Base-by-base conservation (phyloP, 257 asterid species). In the Cordia subcordata region DNA sequence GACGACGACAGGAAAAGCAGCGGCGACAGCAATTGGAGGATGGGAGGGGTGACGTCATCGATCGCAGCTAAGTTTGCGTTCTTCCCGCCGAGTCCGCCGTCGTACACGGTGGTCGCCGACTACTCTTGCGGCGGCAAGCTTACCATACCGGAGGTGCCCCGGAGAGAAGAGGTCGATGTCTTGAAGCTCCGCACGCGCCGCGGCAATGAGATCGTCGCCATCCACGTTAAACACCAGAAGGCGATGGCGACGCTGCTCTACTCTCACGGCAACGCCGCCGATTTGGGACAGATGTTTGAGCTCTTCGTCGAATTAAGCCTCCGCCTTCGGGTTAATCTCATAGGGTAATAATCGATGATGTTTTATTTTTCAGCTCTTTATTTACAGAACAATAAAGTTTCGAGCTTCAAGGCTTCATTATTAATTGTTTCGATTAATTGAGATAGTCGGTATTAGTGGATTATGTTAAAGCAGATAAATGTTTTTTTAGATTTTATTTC, bases 241-340 rank as follows among this genome's bases (percentile, higher is more conserved):
- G 94, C 99, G 35, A 77, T 81, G 12, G 85, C 94, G 13, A 93
- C 99, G 1, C 66, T 93, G 76, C 92, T 93, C 10, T 93, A 93
- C 62, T 93, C 97, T 46, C 99, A 93, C 65, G 96, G 99, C 10
- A 93, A 93, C 83, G 99, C 97, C 63, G 97, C 99, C 50, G 99
- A 93, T 77, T 81, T 93, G 77, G 96, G 97, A 4, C 99, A 93
- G 96, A 93, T 93, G 99, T 93, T 77, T 72, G 97, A 93, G 83
- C 96, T 93, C 55, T 87, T 89, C 73, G 94, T 89, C 20, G 97
- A 93, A 80, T 79, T 89, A 63, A 93, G 95, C 72, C 87, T 85
- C 68, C 92, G 96, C 15, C 90, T 93, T 39, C 94, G 99, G 40
- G 65, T 89, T 64, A 93, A 89, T 81, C 83, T 93, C 51, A 77